phyloP scores from a whole-genome alignment of 352 stramenopile genomes.

The Phytopythium cucurbitacearum region DNA sequence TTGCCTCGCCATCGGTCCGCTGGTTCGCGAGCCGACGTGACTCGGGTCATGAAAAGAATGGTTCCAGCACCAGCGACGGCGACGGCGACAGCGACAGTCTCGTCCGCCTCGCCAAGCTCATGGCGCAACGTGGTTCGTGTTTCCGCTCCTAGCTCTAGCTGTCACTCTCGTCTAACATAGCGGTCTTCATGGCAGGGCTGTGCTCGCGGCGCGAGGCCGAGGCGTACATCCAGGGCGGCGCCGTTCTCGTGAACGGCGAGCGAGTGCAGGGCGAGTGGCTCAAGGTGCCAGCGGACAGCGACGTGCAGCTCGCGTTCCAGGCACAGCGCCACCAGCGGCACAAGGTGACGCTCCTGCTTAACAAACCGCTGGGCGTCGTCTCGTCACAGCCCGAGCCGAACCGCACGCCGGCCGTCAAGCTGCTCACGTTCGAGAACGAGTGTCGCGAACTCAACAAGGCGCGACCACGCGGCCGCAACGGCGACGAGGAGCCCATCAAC shows the following conservation, averaged over 20 bases:
- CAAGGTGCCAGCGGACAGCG: constrained; percentile 54
- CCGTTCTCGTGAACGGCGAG: constrained; percentile 73
- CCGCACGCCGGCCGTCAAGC: constrained; percentile 62
- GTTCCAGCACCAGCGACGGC: neutral
- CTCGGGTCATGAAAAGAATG: neutral
- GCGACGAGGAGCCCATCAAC: constrained; percentile 39
- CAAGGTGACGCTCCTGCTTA: constrained; percentile 79
- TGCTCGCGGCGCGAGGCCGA: constrained; percentile 82
- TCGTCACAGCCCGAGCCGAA: constrained; percentile 73
- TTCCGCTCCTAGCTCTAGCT: neutral
- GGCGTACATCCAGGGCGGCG: constrained; percentile 70
- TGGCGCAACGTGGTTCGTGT: constrained; percentile 43
- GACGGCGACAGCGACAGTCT: constrained; percentile 12
- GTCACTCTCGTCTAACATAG: neutral
- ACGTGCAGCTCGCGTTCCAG: constrained; percentile 54
- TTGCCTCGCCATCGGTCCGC: too few species aligned
- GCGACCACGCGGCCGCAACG: constrained; percentile 24
- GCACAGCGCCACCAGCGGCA: constrained; percentile 70
- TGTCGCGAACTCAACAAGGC: constrained; percentile 54
- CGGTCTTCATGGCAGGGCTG: constrained; percentile 23
- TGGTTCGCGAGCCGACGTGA: too few species aligned
- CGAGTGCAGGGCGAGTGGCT: constrained; percentile 59
- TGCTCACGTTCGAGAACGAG: constrained; percentile 77
- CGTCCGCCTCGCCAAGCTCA: constrained; percentile 76
- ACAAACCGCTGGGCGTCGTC: constrained; percentile 80